phyloP scores from a whole-genome alignment of 2,329 filamentous ascomycete genomes.

The Sclerotinia borealis region DNA sequence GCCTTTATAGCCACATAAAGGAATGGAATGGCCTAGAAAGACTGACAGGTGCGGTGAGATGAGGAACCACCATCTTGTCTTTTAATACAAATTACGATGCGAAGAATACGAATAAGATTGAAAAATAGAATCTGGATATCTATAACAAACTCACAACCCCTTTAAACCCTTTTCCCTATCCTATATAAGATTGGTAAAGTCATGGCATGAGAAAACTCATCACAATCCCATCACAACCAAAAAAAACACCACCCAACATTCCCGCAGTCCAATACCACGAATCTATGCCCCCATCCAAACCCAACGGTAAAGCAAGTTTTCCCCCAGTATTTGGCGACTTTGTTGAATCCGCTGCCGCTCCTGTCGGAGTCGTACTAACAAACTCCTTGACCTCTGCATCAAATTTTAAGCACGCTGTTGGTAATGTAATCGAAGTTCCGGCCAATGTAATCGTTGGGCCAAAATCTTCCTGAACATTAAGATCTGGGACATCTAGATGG shows the following conservation, averaged over 20 bases:
- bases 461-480: neutral
- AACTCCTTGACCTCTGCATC: neutral
- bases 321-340: neutral
- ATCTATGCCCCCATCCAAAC: neutral
- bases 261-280: neutral
- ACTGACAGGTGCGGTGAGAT: no score
- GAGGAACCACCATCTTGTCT: no score
- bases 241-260: neutral
- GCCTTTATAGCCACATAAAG: no score
- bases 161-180: no score
- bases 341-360: neutral
- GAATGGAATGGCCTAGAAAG: no score
- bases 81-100: no score
- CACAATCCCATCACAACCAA: neutral
- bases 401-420: conserved; percentile 5
- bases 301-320: neutral
- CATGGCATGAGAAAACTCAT: no score
- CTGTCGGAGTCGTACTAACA: neutral
- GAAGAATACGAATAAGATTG: no score
- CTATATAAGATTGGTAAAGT: no score
- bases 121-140: no score
- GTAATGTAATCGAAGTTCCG: neutral
- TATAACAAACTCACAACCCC: no score
- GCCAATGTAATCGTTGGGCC: neutral
- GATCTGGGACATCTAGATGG: neutral